Evolutionary conservation across 1,284 basidiomycete species (phyloP).

Genomic region (Cryptococcus depauperatus): DNA sequence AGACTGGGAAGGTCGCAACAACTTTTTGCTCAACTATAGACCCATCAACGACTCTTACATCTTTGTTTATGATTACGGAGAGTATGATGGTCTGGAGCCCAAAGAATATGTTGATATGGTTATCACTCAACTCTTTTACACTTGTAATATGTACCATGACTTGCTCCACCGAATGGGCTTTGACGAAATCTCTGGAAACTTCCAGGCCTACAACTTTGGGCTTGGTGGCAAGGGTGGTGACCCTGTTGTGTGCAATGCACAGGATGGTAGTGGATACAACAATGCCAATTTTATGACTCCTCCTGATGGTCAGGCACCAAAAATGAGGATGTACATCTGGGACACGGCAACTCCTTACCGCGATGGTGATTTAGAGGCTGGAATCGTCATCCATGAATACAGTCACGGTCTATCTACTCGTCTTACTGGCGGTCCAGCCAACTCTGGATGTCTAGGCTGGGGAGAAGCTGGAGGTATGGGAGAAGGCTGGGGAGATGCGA

Average conservation of each 20-base stretch:
- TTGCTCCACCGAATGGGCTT: conserved; percentile 64
- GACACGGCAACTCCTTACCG: conserved; percentile 79
- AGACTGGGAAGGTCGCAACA: conserved; percentile 64
- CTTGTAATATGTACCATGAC: conserved; percentile 63
- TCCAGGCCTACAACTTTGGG: conserved; percentile 94
- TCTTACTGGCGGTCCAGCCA: conserved; percentile 84
- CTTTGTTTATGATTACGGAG: conserved; percentile 66
- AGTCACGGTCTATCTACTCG: conserved; percentile 85
- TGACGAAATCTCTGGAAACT: conserved; percentile 81
- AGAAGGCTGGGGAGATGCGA: conserved; percentile 64
- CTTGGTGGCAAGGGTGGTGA: conserved; percentile 79
- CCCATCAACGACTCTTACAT: conserved; percentile 55
- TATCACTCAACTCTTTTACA: conserved; percentile 87
- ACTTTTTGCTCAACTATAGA: conserved; percentile 69
- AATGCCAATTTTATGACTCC: conserved; percentile 53
- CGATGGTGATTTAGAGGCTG: conserved; percentile 90
- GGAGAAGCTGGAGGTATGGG: conserved; percentile 96
- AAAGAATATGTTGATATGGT: conserved; percentile 77
- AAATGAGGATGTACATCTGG: conserved; percentile 97
- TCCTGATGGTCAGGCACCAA: conserved; percentile 58
- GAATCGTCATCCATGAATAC: conserved; percentile 85
- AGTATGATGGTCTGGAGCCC: conserved; percentile 44
- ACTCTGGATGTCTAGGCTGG: conserved; percentile 89
- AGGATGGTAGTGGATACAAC: conserved; percentile 88
- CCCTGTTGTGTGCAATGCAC: conserved; percentile 87